Base-by-base conservation (phyloP, 495 filamentous ascomycete species). In the Daldinia decipiens region DNA sequence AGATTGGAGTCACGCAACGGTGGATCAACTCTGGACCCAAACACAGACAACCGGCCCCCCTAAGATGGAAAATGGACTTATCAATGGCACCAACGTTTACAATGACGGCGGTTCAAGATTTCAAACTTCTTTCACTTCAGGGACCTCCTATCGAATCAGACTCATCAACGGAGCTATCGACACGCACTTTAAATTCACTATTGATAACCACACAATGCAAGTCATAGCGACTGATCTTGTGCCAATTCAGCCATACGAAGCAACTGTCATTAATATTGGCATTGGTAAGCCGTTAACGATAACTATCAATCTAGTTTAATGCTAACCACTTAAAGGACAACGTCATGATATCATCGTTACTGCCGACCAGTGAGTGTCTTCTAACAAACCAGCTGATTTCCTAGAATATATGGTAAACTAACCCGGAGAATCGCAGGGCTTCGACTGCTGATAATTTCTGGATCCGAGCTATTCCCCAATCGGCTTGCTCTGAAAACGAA, bases 271-370 rank as follows among this genome's bases (percentile, higher is more conserved):
- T 12, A 72, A 80, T 27, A 81, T 93, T 57, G 86, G 75, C 32
- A 92, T 92, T 74, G 90, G 68, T 70, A 21, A 56, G 62, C 11
- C 13, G 11, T 11, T 34, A 3, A 12, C 3, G 11, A 36, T 13
- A 12, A 36, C 11, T 13, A 13, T 4, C 12, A 0, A 2, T 13
- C 34, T 13, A 0, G 12, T 36, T 36, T 36, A 4, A 47, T 24
- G 3, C 56, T 83, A 83, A 70, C 55, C 5, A 9, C 7, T 24
- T 7, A 5, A 45, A 70, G 68, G 87, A 5, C 89, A 93, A 77
- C 84, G 90, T 38, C 90, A 91, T 76, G 86, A 92, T 65, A 75
- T 92, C 13, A 81, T 93, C 45, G 82, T 92, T 26, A 82, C 80
- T 38, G 89, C 89, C 11, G 80, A 88, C 63, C 80, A 86, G 68